These are phyloP conservation scores for Backusella circina DNA, from an alignment of 192 early-diverging fungal genomes.

Conservation along the genomic window DNA sequence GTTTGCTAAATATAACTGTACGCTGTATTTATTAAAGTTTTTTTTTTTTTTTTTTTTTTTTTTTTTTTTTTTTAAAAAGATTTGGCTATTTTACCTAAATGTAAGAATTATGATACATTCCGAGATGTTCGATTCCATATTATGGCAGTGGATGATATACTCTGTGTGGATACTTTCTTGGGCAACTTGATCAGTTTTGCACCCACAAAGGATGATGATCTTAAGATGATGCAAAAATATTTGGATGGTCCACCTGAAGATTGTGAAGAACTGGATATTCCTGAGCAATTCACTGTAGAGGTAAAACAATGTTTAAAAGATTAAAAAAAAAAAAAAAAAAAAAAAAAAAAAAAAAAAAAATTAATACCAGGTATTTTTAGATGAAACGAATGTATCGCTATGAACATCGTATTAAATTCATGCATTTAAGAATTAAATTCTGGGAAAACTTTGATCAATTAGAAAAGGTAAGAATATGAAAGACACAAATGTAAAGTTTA, in stretches of 20 bases:
- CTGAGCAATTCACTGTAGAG: slow-evolving; percentile 70
- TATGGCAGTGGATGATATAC: slow-evolving; percentile 61
- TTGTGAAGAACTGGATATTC: slow-evolving; percentile 49
- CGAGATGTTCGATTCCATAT: slow-evolving; percentile 59
- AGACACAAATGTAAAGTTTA: neutral
- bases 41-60: neutral
- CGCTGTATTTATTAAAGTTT: neutral
- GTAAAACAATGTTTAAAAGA: slow-evolving; percentile 10
- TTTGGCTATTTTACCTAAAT: slow-evolving; percentile 25
- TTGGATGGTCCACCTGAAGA: slow-evolving; percentile 37
- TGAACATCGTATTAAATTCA: slow-evolving; percentile 63
- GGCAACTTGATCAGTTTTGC: slow-evolving; percentile 65
- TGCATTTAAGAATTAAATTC: slow-evolving; percentile 64
- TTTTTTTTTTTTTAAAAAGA: slow-evolving; percentile 15
- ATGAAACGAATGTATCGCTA: slow-evolving; percentile 71
- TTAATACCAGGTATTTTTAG: slow-evolving; percentile 18
- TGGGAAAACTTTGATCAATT: slow-evolving; percentile 59
- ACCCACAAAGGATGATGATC: slow-evolving; percentile 61
- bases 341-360: neutral
- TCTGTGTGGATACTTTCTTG: slow-evolving; percentile 59
- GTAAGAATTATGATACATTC: slow-evolving; percentile 36
- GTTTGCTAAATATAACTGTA: neutral
- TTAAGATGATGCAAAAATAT: slow-evolving; percentile 22
- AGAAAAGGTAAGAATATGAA: slow-evolving; percentile 40
- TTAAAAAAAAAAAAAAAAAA: neutral